Percentiles rank a stretch among this genome's conserved stretches.
Conservation (phyloP, 148 eudicot species). For the Polygonum maritimum region DNA sequence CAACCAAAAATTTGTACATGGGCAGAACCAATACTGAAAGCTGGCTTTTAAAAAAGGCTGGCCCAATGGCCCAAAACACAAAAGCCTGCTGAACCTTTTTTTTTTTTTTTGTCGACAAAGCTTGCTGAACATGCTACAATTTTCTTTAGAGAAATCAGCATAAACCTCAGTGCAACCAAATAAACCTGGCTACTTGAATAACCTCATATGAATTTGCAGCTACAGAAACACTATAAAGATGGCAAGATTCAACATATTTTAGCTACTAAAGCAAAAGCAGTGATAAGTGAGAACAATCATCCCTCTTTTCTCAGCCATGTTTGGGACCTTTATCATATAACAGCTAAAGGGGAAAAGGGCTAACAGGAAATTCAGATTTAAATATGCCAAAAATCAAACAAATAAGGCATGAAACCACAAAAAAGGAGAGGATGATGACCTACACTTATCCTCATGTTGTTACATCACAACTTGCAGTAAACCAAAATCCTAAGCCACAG, state of each 20-base stretch:
- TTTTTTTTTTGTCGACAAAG: too few species aligned
- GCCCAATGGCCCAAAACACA: too few species aligned
- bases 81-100: too few species aligned
- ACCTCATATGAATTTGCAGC: too few species aligned
- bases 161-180: too few species aligned
- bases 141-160: too few species aligned
- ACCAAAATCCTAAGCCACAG: not conserved
- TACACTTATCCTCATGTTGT: not conserved
- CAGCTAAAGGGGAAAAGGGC: not conserved
- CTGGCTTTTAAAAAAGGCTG: too few species aligned
- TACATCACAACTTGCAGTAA: not conserved
- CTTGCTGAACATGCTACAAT: too few species aligned
- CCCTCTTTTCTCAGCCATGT: not conserved
- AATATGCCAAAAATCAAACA: slow-evolving; percentile 5
- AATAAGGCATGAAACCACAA: not conserved
- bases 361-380: not conserved
- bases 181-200: too few species aligned
- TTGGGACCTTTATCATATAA: not conserved
- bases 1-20: too few species aligned
- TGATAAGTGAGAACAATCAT: not conserved
- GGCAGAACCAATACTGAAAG: too few species aligned
- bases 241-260: not conserved
- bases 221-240: not conserved
- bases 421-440: not conserved
- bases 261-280: not conserved